Evolutionary conservation across 768 basidiomycete genomes (phyloP).

Genomic region (Kwoniella newhampshirensis): DNA sequence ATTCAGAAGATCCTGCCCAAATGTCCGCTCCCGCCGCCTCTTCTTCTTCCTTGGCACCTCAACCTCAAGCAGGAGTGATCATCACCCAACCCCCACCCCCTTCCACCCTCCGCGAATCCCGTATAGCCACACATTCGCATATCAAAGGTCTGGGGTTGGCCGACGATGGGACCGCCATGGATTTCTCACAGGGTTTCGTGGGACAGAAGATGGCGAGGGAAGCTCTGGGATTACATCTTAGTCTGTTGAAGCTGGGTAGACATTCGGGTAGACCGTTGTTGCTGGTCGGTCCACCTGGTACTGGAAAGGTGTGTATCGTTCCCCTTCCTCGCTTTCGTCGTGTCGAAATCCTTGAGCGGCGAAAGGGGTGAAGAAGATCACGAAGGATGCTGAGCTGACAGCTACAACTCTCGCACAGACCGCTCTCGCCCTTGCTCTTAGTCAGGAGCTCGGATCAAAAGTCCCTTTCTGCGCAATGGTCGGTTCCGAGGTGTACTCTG

Average conservation of each 20-base stretch:
- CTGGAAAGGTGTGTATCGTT: slow-evolving; percentile 66
- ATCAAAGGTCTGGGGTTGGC: slow-evolving; percentile 93
- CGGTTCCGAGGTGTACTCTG: slow-evolving; percentile 92
- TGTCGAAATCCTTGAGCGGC: no score
- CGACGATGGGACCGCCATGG: slow-evolving; percentile 72
- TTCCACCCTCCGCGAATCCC: slow-evolving; percentile 41
- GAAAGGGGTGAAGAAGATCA: no score
- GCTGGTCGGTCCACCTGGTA: slow-evolving; percentile 92
- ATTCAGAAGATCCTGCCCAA: no score
- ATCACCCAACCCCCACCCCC: slow-evolving; percentile 49
- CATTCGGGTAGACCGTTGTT: slow-evolving; percentile 82
- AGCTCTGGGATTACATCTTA: slow-evolving; percentile 51
- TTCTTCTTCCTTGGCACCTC: slow-evolving; percentile 24
- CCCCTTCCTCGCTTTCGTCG: not conserved
- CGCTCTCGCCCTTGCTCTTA: slow-evolving; percentile 89
- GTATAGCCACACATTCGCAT: slow-evolving; percentile 73
- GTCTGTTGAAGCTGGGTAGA: slow-evolving; percentile 43
- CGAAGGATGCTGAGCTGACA: no score
- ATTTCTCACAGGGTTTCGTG: slow-evolving; percentile 79
- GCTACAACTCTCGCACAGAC: slow-evolving; percentile 57
- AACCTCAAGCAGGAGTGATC: slow-evolving; percentile 26
- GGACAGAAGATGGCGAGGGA: slow-evolving; percentile 89
- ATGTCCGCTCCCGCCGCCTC: slow-evolving; percentile 12
- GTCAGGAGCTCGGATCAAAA: slow-evolving; percentile 89
- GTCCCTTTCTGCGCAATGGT: slow-evolving; percentile 99